phyloP scores from a whole-genome alignment of 1,139 yeast species.

The Yamadazyma membranifaciens region DNA sequence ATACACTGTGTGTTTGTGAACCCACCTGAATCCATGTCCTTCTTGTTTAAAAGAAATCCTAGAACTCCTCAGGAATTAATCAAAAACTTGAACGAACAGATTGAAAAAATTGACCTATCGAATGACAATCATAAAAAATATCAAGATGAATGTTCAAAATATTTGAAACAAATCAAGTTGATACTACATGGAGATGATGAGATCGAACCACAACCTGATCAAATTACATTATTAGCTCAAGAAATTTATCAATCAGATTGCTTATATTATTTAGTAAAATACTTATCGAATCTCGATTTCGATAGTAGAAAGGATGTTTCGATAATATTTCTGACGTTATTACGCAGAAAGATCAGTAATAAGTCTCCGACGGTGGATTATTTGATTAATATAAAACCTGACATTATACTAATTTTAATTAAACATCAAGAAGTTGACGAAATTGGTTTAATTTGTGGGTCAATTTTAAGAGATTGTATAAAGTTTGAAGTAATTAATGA shows the following conservation, averaged over 20 bases:
- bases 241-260: constrained; percentile 76
- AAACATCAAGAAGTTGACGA: constrained; percentile 72
- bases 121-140: constrained; percentile 57
- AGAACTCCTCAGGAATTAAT: constrained; percentile 86
- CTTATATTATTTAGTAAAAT: constrained; percentile 56
- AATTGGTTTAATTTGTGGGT: constrained; percentile 71
- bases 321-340: constrained; percentile 67
- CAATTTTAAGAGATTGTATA: constrained; percentile 81
- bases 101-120: constrained; percentile 57
- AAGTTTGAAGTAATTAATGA: constrained; percentile 72
- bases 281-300: constrained; percentile 69
- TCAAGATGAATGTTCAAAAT: constrained; percentile 76
- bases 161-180: constrained; percentile 63
- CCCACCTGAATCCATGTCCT: constrained; percentile 59
- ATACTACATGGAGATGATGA: constrained; percentile 76
- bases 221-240: constrained; percentile 67
- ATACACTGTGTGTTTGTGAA: not conserved
- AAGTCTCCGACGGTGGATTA: constrained; percentile 88
- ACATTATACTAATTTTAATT: constrained; percentile 59
- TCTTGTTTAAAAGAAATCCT: constrained; percentile 87
- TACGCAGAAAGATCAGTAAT: constrained; percentile 76
- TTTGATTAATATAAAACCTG: constrained; percentile 59
- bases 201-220: constrained; percentile 70
- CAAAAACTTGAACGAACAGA: constrained; percentile 70
- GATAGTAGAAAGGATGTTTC: constrained; percentile 87